Percentiles rank a stretch among this genome's conserved stretches.
Conservation (phyloP, 2,329 filamentous ascomycete species). For the Colletotrichum endophyticum region DNA sequence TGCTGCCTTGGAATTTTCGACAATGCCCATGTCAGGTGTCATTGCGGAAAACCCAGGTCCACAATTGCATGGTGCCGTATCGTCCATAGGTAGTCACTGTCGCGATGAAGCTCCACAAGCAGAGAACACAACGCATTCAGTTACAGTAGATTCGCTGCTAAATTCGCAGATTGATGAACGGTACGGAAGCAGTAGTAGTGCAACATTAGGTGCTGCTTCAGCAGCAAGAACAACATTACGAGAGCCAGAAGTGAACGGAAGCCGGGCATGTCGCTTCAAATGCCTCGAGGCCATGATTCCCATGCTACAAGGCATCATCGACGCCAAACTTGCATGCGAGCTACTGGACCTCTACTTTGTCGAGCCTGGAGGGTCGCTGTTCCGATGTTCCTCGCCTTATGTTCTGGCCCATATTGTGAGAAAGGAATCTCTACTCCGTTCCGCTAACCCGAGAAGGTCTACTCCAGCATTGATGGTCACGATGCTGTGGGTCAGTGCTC, state of each 20-base stretch:
- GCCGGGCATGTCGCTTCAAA: slow-evolving; percentile 4
- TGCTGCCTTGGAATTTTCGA: background rate
- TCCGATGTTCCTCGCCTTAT: slow-evolving; percentile 47
- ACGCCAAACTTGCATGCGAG: slow-evolving; percentile 46
- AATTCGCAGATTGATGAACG: background rate
- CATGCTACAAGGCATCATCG: slow-evolving; percentile 40
- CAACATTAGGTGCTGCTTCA: background rate
- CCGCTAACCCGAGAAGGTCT: background rate
- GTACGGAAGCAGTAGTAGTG: background rate
- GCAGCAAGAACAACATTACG: background rate
- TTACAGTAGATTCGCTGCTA: background rate
- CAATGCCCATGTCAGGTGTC: background rate
- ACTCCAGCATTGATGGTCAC: slow-evolving; percentile 48
- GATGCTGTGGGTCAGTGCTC: slow-evolving; percentile 52
- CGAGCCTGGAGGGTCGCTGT: slow-evolving; percentile 46
- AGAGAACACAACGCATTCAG: background rate
- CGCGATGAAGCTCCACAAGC: background rate
- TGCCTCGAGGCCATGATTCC: slow-evolving; percentile 47
- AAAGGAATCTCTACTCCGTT: background rate
- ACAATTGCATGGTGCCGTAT: background rate
- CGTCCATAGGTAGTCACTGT: background rate
- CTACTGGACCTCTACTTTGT: slow-evolving; percentile 53
- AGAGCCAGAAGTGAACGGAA: background rate
- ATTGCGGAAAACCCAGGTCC: background rate
- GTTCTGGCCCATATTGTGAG: background rate